These are phyloP conservation scores for Vitis rupestris DNA, from an alignment of 164 flowering plant species.

Conservation along the genomic window DNA sequence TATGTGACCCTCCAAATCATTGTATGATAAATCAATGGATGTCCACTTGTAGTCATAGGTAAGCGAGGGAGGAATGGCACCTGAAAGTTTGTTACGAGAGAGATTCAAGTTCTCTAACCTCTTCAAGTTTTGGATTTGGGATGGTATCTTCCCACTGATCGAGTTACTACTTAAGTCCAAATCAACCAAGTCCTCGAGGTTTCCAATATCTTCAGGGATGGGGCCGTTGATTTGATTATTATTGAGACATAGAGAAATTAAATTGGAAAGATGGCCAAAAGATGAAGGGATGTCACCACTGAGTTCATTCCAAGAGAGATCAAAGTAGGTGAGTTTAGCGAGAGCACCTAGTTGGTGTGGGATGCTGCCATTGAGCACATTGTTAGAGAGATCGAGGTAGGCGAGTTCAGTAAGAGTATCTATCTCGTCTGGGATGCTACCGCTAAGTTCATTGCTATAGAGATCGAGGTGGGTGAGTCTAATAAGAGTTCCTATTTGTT, in stretches of 20 bases:
- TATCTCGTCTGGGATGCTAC: too few relatives aligned
- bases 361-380: not conserved
- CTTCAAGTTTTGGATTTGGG: not conserved
- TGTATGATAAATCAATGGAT: too few relatives aligned
- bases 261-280: not conserved
- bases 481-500: not conserved
- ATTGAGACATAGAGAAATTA: not conserved
- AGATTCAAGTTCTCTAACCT: too few relatives aligned
- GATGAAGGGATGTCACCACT: conserved; percentile 7
- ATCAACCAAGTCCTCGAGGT: not conserved
- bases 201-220: not conserved
- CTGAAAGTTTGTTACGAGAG: too few relatives aligned
- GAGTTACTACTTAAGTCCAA: not conserved
- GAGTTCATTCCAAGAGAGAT: not conserved
- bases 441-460: not conserved
- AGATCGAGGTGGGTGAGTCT: conserved; percentile 3
- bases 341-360: not conserved
- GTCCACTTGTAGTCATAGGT: too few relatives aligned
- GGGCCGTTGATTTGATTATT: not conserved
- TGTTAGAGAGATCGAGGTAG: not conserved
- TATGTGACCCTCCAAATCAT: too few relatives aligned
- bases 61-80: too few relatives aligned
- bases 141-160: not conserved
- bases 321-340: not conserved
- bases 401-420: too few relatives aligned